Evolutionary conservation across 345 rosid species (phyloP), one percentile per base, ranked within the genome.

Genomic region (Euphorbia pulcherrima): DNA sequence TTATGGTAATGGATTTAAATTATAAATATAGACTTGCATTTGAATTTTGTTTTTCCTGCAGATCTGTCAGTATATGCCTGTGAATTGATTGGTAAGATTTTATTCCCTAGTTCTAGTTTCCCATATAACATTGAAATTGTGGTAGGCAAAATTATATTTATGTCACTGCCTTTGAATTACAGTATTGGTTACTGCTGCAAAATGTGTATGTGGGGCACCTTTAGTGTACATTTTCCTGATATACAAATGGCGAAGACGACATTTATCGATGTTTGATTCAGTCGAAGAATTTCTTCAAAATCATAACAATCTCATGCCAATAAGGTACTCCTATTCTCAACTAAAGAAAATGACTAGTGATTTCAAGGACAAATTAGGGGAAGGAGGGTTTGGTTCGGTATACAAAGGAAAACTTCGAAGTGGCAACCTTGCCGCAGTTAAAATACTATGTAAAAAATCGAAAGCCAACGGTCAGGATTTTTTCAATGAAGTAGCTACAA

Each of bases 311-410:
- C 37, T 57, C 56, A 52, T 52, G 56, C 56, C 56, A 14, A 51
- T 61, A 60, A 61, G 73, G 35, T 60, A 69, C 39, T 60, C 52
- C 41, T 60, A 60, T 30, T 60, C 59, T 1, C 46, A 69, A 37
- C 55, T 68, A 18, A 58, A 29, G 55, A 44, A 57, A 26, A 58
- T 68, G 55, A 68, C 57, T 29, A 46, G 29, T 51, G 44, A 4
- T 20, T 70, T 70, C 30, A 70, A 70, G 50, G 51, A 70, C n/a
- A 60, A 30, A n/a, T 17, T 68, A 28, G 72, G 72, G 0, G 46
- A 68, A 47, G 71, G 56, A 16, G 58, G 72, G 30, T 59, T 18
- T 47, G 65, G 72, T 20, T 47, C 33, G 13, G 37, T 68, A 2
- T 68, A 59, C 18, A 59, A 68, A 68, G 65, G 64, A 29, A 68